Evolutionary conservation across 2,329 filamentous ascomycete genomes (phyloP), one percentile per base, ranked within the genome.

Genomic region (Apiospora rasikravindrae): DNA sequence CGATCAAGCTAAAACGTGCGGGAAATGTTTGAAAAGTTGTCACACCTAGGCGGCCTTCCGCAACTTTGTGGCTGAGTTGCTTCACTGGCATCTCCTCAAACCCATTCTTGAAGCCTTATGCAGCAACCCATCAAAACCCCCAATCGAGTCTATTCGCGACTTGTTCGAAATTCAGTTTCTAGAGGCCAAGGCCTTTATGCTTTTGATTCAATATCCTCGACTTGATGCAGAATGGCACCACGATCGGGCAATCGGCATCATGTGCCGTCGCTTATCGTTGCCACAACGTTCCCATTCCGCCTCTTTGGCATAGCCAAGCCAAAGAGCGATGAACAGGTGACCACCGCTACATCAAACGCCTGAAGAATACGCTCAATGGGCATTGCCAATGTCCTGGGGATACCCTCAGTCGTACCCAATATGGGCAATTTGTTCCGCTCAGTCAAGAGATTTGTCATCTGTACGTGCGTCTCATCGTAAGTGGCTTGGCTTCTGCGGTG

Each of bases 1-100:
- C 53, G 53, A 61, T 61, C 53, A 61, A 61, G 53, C 53, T 61
- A 61, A 61, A 61, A 61, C 53, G 29, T 22, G 29, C 53, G 53
- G 19, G 53, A 61, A 61, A 33, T 26, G 26, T 57, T 26, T 19
- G 13, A 57, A 57, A 33, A 61, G 29, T 61, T 37, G 53, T 61
- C 29, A 37, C 53, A 61, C 53, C 26, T 37, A 11, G 13, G 40
- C 13, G 26, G 16, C 53, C 53, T 61, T 14, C 16, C 53, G 13
- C 53, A 61, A 61, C 53, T 22, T 33, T 61, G 53, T 37, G 53
- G 53, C 53, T 37, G 29, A 37, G 53, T 37, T 61, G 53, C 53
- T 61, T 61, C 29, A 61, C 10, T 33, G 14, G 16, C 29, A 37
- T 61, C 16, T 61, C 7, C 53, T 61, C 53, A 61, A 61, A 61